Percentiles rank a stretch among this genome's conserved stretches.
Conservation (phyloP, 1,284 basidiomycete species). For the Tylopilus sp. region DNA sequence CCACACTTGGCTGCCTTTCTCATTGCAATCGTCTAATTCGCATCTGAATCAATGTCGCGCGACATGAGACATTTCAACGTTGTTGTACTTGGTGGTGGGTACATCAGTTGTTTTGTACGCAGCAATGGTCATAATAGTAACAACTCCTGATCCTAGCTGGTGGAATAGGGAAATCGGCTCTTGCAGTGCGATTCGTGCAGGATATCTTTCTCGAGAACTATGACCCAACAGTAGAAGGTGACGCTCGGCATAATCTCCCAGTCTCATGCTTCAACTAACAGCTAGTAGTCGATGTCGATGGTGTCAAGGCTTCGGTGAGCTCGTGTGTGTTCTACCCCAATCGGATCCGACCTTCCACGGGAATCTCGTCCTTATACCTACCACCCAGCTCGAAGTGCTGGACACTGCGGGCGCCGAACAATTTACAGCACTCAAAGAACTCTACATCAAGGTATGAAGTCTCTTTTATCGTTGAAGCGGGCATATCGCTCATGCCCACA, state of each 20-base stretch:
- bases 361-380: conserved; percentile 12
- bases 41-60: conserved; percentile 11
- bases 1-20: conserved; percentile 20
- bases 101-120: conserved; percentile 3
- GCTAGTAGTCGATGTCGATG: conserved; percentile 51
- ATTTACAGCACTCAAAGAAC: conserved; percentile 74
- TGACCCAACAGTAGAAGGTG: conserved; percentile 82
- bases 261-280: conserved; percentile 6
- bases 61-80: conserved; percentile 66
- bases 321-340: conserved; percentile 21
- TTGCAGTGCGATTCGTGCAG: conserved; percentile 71
- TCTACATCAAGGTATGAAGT: conserved; percentile 65
- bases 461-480: not conserved
- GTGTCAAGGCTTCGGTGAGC: conserved; percentile 52
- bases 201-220: conserved; percentile 74
- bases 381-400: conserved; percentile 70
- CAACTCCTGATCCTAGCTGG: conserved; percentile 53
- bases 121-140: conserved; percentile 8
- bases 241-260: not conserved
- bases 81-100: conserved; percentile 73
- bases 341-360: conserved; percentile 11
- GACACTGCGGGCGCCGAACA: conserved; percentile 92
- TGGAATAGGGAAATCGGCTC: conserved; percentile 81
- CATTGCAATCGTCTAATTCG: conserved; percentile 14
- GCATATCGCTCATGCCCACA: conserved; percentile 1